These are phyloP conservation scores for Podaxis sp. DNA, from an alignment of 768 basidiomycete genomes.

Conservation along the genomic window DNA sequence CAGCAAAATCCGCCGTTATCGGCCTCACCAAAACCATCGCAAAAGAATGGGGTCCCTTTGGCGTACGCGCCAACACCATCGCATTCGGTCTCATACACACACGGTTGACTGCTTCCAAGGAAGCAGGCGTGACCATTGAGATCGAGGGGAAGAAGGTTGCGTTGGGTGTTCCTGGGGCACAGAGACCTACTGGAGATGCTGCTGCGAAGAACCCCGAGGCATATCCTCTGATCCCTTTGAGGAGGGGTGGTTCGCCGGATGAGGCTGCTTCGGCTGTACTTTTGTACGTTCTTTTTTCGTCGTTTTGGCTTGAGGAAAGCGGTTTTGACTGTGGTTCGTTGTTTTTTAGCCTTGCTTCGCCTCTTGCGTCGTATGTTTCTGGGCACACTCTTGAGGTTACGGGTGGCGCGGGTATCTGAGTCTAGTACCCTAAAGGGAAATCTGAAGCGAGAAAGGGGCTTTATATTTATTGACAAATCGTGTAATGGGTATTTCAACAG, in stretches of 20 bases:
- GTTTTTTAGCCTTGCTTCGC: slow-evolving; percentile 65
- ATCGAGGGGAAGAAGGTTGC: slow-evolving; percentile 84
- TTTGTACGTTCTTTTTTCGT: slow-evolving; percentile 55
- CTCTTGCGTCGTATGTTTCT: slow-evolving; percentile 75
- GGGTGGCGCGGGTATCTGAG: slow-evolving; percentile 73
- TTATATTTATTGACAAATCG: background rate
- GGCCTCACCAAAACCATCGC: slow-evolving; percentile 85
- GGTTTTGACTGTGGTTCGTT: slow-evolving; percentile 1
- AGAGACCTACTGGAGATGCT: slow-evolving; percentile 29
- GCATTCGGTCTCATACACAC: slow-evolving; percentile 81
- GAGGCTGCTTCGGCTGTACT: slow-evolving; percentile 76
- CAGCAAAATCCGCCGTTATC: slow-evolving; percentile 75
- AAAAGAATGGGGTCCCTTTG: slow-evolving; percentile 86
- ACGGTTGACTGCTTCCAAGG: slow-evolving; percentile 80
- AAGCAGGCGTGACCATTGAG: slow-evolving; percentile 71
- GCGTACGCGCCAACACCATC: slow-evolving; percentile 79
- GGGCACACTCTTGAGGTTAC: slow-evolving; percentile 87
- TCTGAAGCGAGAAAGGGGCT: background rate
- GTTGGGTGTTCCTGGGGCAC: slow-evolving; percentile 70
- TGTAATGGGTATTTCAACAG: background rate
- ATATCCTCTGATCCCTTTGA: slow-evolving; percentile 57
- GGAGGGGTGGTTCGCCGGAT: slow-evolving; percentile 65
- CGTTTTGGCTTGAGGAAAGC: background rate
- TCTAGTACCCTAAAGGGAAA: background rate
- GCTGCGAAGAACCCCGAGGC: slow-evolving; percentile 29